Percentiles rank a stretch among this genome's conserved stretches.
Evolutionary conservation across 192 early-diverging fungal species (phyloP).

Genomic region (Podila clonocystis): DNA sequence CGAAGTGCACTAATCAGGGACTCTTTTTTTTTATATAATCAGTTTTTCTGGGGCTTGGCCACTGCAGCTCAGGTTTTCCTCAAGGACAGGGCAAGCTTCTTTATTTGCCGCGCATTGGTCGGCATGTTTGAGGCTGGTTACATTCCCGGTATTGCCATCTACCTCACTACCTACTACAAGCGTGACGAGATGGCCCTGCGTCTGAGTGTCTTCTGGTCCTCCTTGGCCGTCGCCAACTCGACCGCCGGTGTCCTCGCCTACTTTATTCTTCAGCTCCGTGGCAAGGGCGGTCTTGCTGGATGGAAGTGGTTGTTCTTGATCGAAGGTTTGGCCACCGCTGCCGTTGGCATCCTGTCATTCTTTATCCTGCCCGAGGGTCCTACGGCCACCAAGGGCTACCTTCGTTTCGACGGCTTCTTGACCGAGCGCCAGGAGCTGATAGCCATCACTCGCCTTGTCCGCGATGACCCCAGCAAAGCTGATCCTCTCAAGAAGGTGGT

Average conservation of each 20-base stretch:
- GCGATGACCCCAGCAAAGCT: slow-evolving; percentile 66
- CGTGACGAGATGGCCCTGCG: slow-evolving; percentile 58
- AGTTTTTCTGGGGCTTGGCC: slow-evolving; percentile 25
- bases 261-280: slow-evolving; percentile 64
- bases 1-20: too few species aligned
- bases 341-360: slow-evolving; percentile 60
- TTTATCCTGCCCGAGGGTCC: slow-evolving; percentile 68
- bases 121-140: slow-evolving; percentile 64
- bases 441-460: slow-evolving; percentile 67
- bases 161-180: slow-evolving; percentile 64
- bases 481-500: slow-evolving; percentile 51
- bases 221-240: slow-evolving; percentile 61
- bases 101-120: slow-evolving; percentile 60
- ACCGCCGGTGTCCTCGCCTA: slow-evolving; percentile 65
- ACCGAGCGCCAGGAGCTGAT: slow-evolving; percentile 65
- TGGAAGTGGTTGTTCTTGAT: slow-evolving; percentile 78
- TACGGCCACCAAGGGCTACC: slow-evolving; percentile 31
- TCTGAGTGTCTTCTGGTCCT: slow-evolving; percentile 62
- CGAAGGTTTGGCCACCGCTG: slow-evolving; percentile 65
- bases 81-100: slow-evolving; percentile 49
- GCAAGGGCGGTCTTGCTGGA: slow-evolving; percentile 61
- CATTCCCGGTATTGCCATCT: slow-evolving; percentile 59
- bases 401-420: slow-evolving; percentile 56
- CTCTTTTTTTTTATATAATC: neutral
- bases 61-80: slow-evolving; percentile 48